Percentiles rank a stretch among this genome's conserved stretches.
phyloP scores from a whole-genome alignment of 345 rosid species.

The Euphorbia peplus region DNA sequence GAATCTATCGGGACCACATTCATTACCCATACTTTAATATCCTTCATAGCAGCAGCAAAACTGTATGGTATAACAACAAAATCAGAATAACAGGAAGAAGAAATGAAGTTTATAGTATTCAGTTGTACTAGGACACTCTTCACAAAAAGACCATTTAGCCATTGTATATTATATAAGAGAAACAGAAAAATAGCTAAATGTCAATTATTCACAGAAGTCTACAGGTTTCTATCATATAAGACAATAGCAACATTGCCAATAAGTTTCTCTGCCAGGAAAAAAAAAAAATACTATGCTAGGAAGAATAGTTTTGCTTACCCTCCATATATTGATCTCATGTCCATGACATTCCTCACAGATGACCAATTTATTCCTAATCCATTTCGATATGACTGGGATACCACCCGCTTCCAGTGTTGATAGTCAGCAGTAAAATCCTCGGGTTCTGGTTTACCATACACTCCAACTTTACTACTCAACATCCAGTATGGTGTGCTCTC shows the following conservation, averaged over 20 bases:
- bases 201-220: background rate
- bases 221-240: background rate
- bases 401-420: slow-evolving; percentile 89
- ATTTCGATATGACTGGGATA: slow-evolving; percentile 69
- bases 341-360: slow-evolving; percentile 85
- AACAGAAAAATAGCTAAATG: background rate
- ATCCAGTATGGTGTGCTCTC: slow-evolving; percentile 84
- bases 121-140: background rate
- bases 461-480: slow-evolving; percentile 76
- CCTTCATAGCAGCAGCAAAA: slow-evolving; percentile 87
- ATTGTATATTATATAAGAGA: background rate
- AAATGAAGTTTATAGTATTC: background rate
- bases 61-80: slow-evolving; percentile 39
- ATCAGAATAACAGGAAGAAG: slow-evolving; percentile 14
- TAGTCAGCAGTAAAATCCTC: slow-evolving; percentile 76
- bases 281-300: background rate
- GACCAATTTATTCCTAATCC: slow-evolving; percentile 91
- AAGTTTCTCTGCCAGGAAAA: background rate
- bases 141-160: background rate
- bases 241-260: background rate
- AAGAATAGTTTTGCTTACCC: slow-evolving; percentile 50
- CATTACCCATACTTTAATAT: slow-evolving; percentile 86
- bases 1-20: slow-evolving; percentile 82
- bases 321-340: slow-evolving; percentile 94
- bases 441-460: slow-evolving; percentile 87